phyloP scores from a whole-genome alignment of 2,329 filamentous ascomycete genomes.

The Sclerotinia subarctica region DNA sequence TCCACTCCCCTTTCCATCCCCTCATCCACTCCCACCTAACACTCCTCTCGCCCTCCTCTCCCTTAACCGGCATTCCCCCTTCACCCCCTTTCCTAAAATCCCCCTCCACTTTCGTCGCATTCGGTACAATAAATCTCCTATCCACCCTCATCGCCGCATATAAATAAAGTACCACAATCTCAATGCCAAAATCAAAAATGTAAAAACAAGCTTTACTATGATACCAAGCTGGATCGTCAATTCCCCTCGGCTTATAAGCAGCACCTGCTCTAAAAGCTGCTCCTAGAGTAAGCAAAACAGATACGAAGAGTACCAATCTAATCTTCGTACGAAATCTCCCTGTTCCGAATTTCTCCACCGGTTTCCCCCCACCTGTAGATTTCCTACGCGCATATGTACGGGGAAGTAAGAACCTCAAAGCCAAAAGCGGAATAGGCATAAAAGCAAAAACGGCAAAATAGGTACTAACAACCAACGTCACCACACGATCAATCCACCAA shows the following conservation, averaged over 20 bases:
- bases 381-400: too few species aligned
- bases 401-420: slow-evolving; percentile 25
- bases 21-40: slow-evolving; percentile 14
- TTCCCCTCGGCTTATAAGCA: slow-evolving; percentile 43
- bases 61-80: background rate
- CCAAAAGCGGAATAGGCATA: slow-evolving; percentile 50
- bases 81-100: slow-evolving; percentile 33
- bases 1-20: slow-evolving; percentile 13
- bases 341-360: slow-evolving; percentile 59
- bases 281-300: slow-evolving; percentile 61
- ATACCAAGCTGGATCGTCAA: slow-evolving; percentile 21
- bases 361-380: too few species aligned
- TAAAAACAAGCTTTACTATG: slow-evolving; percentile 72
- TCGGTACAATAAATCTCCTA: slow-evolving; percentile 68
- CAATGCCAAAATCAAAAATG: slow-evolving; percentile 72
- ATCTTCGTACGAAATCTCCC: slow-evolving; percentile 66
- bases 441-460: slow-evolving; percentile 60
- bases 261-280: slow-evolving; percentile 56
- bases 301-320: slow-evolving; percentile 56
- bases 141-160: slow-evolving; percentile 72
- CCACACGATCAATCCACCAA: slow-evolving; percentile 53
- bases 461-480: slow-evolving; percentile 45
- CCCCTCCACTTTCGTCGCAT: slow-evolving; percentile 60
- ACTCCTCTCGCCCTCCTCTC: background rate
- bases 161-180: slow-evolving; percentile 64